Evolutionary conservation across 2,329 filamentous ascomycete species (phyloP).

Genomic region (Fusarium sp.): DNA sequence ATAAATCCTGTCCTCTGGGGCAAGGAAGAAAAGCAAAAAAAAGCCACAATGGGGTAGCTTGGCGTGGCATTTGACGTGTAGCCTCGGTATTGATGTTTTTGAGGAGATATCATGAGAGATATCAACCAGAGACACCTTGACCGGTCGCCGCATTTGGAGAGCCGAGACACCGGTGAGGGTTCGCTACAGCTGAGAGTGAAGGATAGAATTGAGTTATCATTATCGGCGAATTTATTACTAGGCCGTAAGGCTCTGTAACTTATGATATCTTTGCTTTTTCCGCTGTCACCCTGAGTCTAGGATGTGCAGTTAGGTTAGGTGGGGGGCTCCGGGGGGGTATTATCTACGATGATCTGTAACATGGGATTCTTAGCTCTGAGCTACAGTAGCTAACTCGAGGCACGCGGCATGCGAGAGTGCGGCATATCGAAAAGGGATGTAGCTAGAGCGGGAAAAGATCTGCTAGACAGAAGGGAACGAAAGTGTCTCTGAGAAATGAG

Average conservation of each 20-base stretch:
- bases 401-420: background rate
- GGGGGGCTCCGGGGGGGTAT: background rate
- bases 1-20: background rate
- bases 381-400: background rate
- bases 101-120: background rate
- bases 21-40: background rate
- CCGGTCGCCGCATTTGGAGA: constrained; percentile 4
- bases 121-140: background rate
- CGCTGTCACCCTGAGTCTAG: background rate
- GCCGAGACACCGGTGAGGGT: constrained; percentile 13
- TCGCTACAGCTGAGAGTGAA: background rate
- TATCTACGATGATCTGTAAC: background rate
- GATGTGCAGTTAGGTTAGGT: background rate
- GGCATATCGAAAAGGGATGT: background rate
- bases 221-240: constrained; percentile 1
- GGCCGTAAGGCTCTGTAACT: background rate
- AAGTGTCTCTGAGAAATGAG: constrained; percentile 8
- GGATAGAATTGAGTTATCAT: constrained; percentile 2
- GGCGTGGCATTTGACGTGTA: background rate
- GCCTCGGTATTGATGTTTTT: background rate
- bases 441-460: background rate
- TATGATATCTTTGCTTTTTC: constrained; percentile 1
- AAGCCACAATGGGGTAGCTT: background rate
- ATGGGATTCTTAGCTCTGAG: background rate
- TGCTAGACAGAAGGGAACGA: background rate